Base-by-base conservation (phyloP, 2,329 filamentous ascomycete species). In the Colletotrichum somersetense region DNA sequence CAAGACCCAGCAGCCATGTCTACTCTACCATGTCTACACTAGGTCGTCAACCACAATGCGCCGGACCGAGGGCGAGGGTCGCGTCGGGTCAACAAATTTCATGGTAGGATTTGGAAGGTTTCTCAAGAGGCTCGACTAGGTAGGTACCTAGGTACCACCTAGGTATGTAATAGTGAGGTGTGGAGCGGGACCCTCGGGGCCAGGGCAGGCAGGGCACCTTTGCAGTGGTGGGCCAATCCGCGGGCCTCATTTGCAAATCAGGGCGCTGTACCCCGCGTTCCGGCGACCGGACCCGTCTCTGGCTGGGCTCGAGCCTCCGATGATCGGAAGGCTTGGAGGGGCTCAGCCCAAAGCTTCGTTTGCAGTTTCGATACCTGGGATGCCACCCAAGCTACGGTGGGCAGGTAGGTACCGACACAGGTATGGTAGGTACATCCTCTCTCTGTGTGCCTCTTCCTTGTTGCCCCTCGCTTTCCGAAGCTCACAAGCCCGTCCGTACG, bases 191-290 rank as follows among this genome's bases (percentile, higher is more conserved):
- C 58, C 44, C 46, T 40, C 65, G 52, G 64, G 16, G 18, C 42
- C 40, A 42, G 10, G 38, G 44, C 53, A 30, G 30, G 7, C n/a
- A 73, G 42, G 52, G 70, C 57, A 53, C 67, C 69, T 66, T 68
- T 58, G 59, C 44, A 52, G 38, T 55, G 55, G 50, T 44, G 53
- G 64, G 69, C 80, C 79, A 81, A 81, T 81, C 74, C 71, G 40
- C 50, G 57, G 52, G 50, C 48, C 44, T 46, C 33, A 73, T 77
- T 80, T 81, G 74, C 76, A 78, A 81, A 81, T 81, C 74, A 59
- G 74, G 74, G 74, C 74, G 75, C 76, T 71, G 73, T 76, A 76
- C 80, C 79, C 80, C 80, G 79, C 79, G 80, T 81, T 80, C 80
- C 79, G 79, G 72, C 74, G 75, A 79, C 78, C 78, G 80, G 79